Evolutionary conservation across 1,139 yeast species (phyloP), one percentile per base, ranked within the genome.

Genomic region (Scheffersomyces parashehatae): DNA sequence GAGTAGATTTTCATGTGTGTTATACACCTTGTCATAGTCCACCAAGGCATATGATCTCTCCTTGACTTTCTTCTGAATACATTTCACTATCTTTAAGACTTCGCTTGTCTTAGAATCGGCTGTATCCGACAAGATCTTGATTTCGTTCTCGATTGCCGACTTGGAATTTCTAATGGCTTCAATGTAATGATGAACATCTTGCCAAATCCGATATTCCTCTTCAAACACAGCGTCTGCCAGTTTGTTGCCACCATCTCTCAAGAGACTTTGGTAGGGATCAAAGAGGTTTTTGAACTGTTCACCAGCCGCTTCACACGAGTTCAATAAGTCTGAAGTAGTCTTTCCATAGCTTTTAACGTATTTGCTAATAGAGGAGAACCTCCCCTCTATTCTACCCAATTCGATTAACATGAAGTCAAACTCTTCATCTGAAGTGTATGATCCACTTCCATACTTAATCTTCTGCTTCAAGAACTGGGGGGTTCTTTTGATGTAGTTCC

Each of bases 401-500:
- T 52, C 54, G 6, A 50, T 48, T 8, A 60, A 47, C 12, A 67
- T 41, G 0, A 36, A 47, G 37, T 74, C 72, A 49, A 72, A 75
- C 13, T 65, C 69, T 46, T 67, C 73, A 53, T 77, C 81, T 7
- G 59, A 48, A 0, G 73, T 68, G 32, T 55, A 58, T 3, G 67
- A 57, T 1, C 67, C 69, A 14, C 12, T 31, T n/a, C 46, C 49
- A 28, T 56, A 43, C 29, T 60, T 64, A 14, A 65, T 53, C 40
- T 62, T 69, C 44, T 68, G 65, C 42, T 58, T 66, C 11, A 70
- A 45, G 15, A 58, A 42, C 43, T 67, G 73, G 2, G 77, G 71
- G 5, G 68, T 41, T 20, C 64, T 45, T 44, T 58, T 67, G 31
- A 67, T 37, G 26, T 50, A 46, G 24, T 53, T 48, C 73, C 72